Base-by-base conservation (phyloP, 768 basidiomycete species). In the Ramaria sp. region DNA sequence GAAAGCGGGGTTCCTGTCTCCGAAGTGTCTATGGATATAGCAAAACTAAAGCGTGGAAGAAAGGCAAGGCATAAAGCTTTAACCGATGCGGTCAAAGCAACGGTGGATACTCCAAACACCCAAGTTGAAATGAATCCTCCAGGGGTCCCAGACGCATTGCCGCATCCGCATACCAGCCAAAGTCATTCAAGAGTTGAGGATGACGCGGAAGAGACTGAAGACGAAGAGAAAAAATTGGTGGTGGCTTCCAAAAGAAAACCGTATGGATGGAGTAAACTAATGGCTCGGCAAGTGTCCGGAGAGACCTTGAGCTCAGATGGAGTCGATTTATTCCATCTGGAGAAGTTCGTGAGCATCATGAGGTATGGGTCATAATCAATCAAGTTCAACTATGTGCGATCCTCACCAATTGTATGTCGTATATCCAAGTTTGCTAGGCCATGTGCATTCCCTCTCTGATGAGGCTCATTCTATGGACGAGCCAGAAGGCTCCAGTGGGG, bases 241-340 rank as follows among this genome's bases (percentile, higher is more conserved):
- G 6, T 22, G 32, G 44, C 28, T 27, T 12, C 7, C 15, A 36
- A 45, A 25, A 34, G 45, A 22, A 34, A 48, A 28, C 32, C 53
- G 10, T 42, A 24, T 24, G 42, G 42, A 13, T 41, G 37, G 43
- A 20, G 42, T 5, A 32, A 18, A 32, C 24, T 45, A 3, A 1
- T 10, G 44, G 22, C 20, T 22, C 44, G 47, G 8, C 42, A 30
- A 32, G 27, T 36, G 7, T 10, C 47, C 22, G 53, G 18, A 8
- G 34, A 32, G 37, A 36, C 34, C 4, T 24, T 55, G 18, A 6
- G 42, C 13, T 16, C 9, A 15, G 43, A 45, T 18, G 53, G 53
- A 48, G 30, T 55, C 20, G 53, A 55, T 55, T 22, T 55, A 8
- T 55, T 55, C 22, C 44, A 45, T 34, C 13, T 55, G 36, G 28